A percentile compares a stretch with the other conserved stretches of the same genome.
Conservation (phyloP, 148 eudicot species). For the Vaccinium vitisidaea region DNA sequence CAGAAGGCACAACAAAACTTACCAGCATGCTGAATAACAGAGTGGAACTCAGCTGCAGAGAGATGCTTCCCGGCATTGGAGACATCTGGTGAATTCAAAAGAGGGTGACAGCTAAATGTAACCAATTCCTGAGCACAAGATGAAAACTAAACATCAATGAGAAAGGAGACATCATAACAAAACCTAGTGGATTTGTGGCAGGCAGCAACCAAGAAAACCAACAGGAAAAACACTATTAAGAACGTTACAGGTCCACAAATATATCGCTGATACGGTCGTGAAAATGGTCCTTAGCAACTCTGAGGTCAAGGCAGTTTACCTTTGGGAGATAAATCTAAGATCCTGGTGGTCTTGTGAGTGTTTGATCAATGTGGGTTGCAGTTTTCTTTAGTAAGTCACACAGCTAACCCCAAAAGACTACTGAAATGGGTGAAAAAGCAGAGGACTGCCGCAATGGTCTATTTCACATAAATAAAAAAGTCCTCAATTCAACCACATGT, state of each 20-base stretch:
- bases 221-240: background rate
- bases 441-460: background rate
- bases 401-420: background rate
- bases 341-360: background rate
- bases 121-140: constrained; percentile 67
- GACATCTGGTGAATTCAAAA: constrained; percentile 59
- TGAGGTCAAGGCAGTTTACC: background rate
- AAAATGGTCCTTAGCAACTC: background rate
- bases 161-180: background rate
- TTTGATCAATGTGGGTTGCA: background rate
- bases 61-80: constrained; percentile 83
- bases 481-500: background rate
- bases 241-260: background rate
- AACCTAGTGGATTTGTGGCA: background rate
- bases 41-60: constrained; percentile 80
- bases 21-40: constrained; percentile 76
- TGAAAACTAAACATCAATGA: constrained; percentile 15
- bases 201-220: background rate
- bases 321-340: background rate
- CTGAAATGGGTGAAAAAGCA: background rate
- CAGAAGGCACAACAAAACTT: constrained; percentile 11
- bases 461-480: background rate
- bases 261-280: background rate
- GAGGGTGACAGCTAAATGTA: constrained; percentile 65
- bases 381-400: background rate